Evolutionary conservation across 768 basidiomycete genomes (phyloP), one percentile per base, ranked within the genome.

Genomic region (Tulasnella sp.): DNA sequence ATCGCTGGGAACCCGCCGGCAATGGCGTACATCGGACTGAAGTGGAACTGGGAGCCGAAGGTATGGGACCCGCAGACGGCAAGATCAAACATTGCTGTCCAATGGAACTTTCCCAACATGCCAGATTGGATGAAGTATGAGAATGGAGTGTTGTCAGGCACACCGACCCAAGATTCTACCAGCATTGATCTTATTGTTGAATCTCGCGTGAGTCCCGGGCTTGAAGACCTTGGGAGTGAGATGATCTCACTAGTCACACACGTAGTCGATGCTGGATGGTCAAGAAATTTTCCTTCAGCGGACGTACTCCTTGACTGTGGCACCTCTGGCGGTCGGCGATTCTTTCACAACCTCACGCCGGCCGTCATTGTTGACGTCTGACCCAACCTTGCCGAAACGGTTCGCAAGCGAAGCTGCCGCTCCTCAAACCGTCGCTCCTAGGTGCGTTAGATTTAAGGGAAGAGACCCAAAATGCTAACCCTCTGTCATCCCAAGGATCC

Each of bases 1-100:
- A 81, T 98, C 56, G 87, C 91, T 32, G 92, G 91, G 26, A 77
- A 77, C 9, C 88, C 93, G 13, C 85, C 90, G 13, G 74, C 79
- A 43, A 82, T 89, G 54, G 95, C 91, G 56, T 73, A 70, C 48
- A 58, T 70, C 50, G 71, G 71, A 24, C 73, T 90, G 24, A 78
- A 77, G 51, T 97, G 89, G 88, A 78, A 80, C 32, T 99, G 93
- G 90, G 80, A 85, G 58, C 93, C 95, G 29, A 85, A 87, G 63
- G 83, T 99, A 45, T 97, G 94, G 92, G 94, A 98, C 74, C 96
- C 95, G 4, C 94, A 97, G 70, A 85, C 85, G 43, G 85, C 88
- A 11, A 83, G 87, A 66, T 76, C 84, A 58, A 88, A 86, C 67
- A 74, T 92, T 64, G 79, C 82, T 48, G 88, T 95, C 32, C 75